Percentiles rank a stretch among this genome's conserved stretches.
Evolutionary conservation across 306 rosid genomes (phyloP).

Genomic region (Cyclanthera cordifolia): DNA sequence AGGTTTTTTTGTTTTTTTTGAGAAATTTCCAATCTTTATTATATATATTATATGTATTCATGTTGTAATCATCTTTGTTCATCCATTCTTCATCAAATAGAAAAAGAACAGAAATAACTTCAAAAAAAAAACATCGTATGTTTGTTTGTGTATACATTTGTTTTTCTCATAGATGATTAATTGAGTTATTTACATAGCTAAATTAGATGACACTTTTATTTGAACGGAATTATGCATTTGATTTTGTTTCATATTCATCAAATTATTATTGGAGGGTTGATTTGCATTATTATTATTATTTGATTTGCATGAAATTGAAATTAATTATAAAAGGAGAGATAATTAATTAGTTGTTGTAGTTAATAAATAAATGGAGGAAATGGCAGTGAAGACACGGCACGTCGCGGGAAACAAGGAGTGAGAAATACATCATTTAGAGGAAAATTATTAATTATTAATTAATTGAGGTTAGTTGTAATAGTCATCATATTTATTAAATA

Average conservation of each 20-base stretch:
- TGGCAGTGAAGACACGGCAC: conserved; percentile 10
- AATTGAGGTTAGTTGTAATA: not conserved
- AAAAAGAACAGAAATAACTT: not conserved
- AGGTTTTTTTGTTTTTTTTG: conserved; percentile 11
- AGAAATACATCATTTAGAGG: too few relatives aligned
- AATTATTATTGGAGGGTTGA: not conserved
- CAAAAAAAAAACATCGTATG: not conserved
- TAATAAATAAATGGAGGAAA: not conserved
- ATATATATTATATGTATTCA: not conserved
- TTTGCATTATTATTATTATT: not conserved
- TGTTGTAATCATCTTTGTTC: conserved; percentile 6
- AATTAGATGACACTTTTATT: not conserved
- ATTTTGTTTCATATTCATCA: too few relatives aligned
- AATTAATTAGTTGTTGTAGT: not conserved
- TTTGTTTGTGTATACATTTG: not conserved
- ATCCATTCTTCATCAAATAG: conserved; percentile 1
- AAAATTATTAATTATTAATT: too few relatives aligned
- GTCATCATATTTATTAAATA: not conserved
- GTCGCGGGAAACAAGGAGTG: not conserved
- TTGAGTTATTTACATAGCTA: not conserved
- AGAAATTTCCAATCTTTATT: not conserved
- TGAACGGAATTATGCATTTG: not conserved
- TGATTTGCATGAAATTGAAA: not conserved
- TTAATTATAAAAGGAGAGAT: not conserved
- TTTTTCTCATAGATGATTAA: not conserved